Evolutionary conservation across 371 early-diverging fungal genomes (phyloP).

Genomic region (Entomophthora muscae): DNA sequence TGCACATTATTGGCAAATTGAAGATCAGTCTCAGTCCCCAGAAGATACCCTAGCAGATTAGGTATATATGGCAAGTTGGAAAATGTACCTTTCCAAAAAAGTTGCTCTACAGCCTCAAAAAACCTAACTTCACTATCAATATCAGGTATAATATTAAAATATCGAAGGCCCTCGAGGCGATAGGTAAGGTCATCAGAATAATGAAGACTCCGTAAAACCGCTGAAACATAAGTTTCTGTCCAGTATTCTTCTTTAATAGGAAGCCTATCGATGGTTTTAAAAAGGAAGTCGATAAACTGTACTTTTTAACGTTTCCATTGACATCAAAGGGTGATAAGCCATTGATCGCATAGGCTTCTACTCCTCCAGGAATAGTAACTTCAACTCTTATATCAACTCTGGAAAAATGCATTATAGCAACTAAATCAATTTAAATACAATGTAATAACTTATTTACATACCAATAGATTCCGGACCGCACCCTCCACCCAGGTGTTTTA

Average conservation of each 20-base stretch:
- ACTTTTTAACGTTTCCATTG: neutral
- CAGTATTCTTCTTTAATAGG: conserved; percentile 37
- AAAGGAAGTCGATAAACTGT: neutral
- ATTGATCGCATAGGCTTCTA: conserved; percentile 79
- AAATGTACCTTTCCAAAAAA: conserved; percentile 55
- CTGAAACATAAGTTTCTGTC: conserved; percentile 77
- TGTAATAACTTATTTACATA: conserved; percentile 12
- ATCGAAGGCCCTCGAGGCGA: conserved; percentile 67
- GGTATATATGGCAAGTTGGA: neutral
- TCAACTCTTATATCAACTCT: conserved; percentile 93
- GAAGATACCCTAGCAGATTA: conserved; percentile 54
- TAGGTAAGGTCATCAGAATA: conserved; percentile 77
- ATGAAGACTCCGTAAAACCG: conserved; percentile 70
- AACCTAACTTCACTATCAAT: conserved; percentile 52
- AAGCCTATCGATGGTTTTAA: neutral
- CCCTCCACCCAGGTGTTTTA: conserved; percentile 43
- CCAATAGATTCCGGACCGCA: conserved; percentile 54
- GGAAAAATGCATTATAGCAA: conserved; percentile 90
- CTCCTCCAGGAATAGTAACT: conserved; percentile 93
- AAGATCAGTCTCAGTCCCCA: conserved; percentile 86
- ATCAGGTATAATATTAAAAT: conserved; percentile 65
- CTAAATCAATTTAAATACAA: conserved; percentile 19
- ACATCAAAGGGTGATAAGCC: neutral
- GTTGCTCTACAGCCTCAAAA: conserved; percentile 59
- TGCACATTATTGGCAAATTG: conserved; percentile 74